Evolutionary conservation across 2,329 filamentous ascomycete genomes (phyloP), one percentile per base, ranked within the genome.

Genomic region (Canariomyces notabilis): DNA sequence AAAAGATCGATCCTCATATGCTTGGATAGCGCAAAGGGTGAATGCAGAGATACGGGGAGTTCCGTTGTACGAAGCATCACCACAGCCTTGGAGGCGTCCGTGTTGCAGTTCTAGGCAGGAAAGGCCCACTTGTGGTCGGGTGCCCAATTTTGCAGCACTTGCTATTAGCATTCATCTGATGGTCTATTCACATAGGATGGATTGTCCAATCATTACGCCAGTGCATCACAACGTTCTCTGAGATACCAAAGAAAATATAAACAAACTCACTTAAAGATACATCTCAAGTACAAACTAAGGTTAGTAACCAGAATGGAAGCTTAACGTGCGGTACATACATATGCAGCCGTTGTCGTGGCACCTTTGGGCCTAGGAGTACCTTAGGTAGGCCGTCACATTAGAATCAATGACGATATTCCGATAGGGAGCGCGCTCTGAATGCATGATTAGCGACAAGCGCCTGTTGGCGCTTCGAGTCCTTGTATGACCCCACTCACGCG

Each of bases 371-470:
- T n/a, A n/a, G n/a, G n/a, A n/a, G n/a, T n/a, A n/a, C n/a, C n/a
- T n/a, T n/a, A n/a, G n/a, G n/a, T n/a, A n/a, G n/a, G n/a, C n/a
- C n/a, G n/a, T n/a, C n/a, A n/a, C n/a, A n/a, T n/a, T n/a, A n/a
- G n/a, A n/a, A n/a, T n/a, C n/a, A n/a, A n/a, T n/a, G n/a, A n/a
- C n/a, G n/a, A n/a, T n/a, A n/a, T n/a, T n/a, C 36, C 37, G 44
- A 33, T 23, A 18, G 21, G 14, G 15, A 20, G 37, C 44, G 21
- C 6, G 26, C 42, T 36, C 39, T 29, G 14, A 32, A 21, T 47
- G 36, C 26, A 33, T 14, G 15, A 2, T 37, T 51, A 53, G 48
- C 50, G 52, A 42, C 23, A 52, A 41, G 36, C 48, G 50, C 45
- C 35, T 48, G n/a, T 44, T 48, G 35, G 26, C 49, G 46, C 49